Base-by-base conservation (phyloP, 2,329 filamentous ascomycete species). In the Lachnellula hyalina region DNA sequence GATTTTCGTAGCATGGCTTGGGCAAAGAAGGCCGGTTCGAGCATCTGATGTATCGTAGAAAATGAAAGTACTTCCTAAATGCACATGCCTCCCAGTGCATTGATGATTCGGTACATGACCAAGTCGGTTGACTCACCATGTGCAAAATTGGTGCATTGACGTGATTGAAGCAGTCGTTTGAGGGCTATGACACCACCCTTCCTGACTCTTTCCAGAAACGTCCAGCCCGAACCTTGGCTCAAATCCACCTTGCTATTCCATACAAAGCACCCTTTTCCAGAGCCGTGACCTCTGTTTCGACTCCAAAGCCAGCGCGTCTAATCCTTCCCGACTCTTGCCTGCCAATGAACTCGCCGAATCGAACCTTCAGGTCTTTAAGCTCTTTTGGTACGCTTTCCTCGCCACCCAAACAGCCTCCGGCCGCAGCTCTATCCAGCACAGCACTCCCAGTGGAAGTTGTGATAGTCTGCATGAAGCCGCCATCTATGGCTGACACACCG, bases 201-300 rank as follows among this genome's bases (percentile, higher is more conserved):
- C 19, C 19, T 21, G 19, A 21, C 19, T 21, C 19, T 21, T 21
- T 21, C 19, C 19, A 21, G 19, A 21, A 21, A 21, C 2, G 19
- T 21, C 19, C 19, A 21, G 19, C 19, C 19, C 19, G 19, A 21
- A 21, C 19, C 19, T 21, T 21, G 19, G 19, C 14, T 53, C 19
- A 62, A 11, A 63, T 48, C 61, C 59, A 61, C 53, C 52, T 56
- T 7, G 53, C 47, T 38, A 59, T 61, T 6, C 62, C 58, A 46
- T 62, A 64, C 0, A 40, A 47, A 5, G 44, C 54, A 35, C 62
- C 58, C 38, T 54, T 62, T 15, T 17, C 55, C 25, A 62, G 17
- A 7, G 55, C 28, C 15, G 28, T 51, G 8, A 62, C 41, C 42
- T 64, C 62, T 2, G 48, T 44, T 2, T 64, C 62, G 11, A 56